phyloP scores from a whole-genome alignment of 2,329 filamentous ascomycete genomes.

The Magnaporthiopsis poae region DNA sequence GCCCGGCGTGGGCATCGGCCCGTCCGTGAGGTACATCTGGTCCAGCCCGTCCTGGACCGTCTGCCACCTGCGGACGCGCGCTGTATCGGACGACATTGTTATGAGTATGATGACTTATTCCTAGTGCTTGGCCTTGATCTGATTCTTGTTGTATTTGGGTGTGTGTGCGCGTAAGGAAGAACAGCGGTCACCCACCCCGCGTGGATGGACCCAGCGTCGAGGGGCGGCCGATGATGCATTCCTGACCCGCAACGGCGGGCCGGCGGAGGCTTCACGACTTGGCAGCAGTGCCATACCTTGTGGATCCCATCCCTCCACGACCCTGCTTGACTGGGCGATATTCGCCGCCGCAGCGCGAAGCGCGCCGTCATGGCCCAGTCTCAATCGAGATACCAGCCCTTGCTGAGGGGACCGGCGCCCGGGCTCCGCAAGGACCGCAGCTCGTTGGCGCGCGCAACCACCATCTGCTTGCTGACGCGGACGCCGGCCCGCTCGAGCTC shows the following conservation, averaged over 20 bases:
- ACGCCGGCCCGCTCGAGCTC: too few relatives aligned
- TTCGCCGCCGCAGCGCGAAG: too few relatives aligned
- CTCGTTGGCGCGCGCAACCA: too few relatives aligned
- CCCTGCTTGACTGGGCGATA: too few relatives aligned
- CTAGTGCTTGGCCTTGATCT: neutral
- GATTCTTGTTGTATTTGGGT: neutral
- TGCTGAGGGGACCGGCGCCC: slow-evolving; percentile 12
- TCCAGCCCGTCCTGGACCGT: slow-evolving; percentile 46
- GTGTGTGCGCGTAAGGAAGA: neutral
- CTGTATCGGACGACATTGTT: slow-evolving; percentile 1
- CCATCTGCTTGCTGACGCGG: too few relatives aligned
- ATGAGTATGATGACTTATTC: too few relatives aligned
- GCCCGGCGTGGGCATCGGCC: slow-evolving; percentile 35
- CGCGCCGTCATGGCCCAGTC: too few relatives aligned
- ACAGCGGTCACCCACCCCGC: too few relatives aligned
- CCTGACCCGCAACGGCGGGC: neutral
- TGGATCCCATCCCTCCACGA: too few relatives aligned
- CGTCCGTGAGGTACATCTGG: slow-evolving; percentile 35
- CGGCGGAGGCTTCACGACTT: neutral
- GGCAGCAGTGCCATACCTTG: too few relatives aligned
- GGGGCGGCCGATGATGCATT: too few relatives aligned
- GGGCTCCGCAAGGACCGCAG: slow-evolving; percentile 11
- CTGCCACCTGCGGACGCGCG: slow-evolving; percentile 38
- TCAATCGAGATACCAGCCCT: too few relatives aligned
- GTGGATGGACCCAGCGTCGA: neutral